Evolutionary conservation across 2,329 filamentous ascomycete genomes (phyloP).

Genomic region (Cercospora zeae-maydis): DNA sequence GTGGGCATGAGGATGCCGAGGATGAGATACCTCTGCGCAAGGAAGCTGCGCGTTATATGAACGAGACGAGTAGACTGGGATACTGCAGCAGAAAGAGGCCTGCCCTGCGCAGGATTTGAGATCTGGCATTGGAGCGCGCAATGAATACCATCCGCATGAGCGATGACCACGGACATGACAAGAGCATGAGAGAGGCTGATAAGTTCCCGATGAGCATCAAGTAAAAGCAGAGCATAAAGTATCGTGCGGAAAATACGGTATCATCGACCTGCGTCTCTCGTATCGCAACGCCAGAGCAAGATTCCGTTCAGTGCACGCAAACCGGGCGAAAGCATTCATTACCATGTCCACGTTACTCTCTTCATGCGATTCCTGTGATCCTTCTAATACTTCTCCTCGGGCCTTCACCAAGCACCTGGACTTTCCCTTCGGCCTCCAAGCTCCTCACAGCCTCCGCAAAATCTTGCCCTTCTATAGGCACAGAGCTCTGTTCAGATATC

Average conservation of each 20-base stretch:
- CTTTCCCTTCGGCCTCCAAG: conserved; percentile 78
- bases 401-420: conserved; percentile 81
- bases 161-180: background rate
- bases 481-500: conserved; percentile 66
- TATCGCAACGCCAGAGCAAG: background rate
- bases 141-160: background rate
- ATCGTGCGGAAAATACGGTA: conserved; percentile 4
- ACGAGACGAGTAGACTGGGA: background rate
- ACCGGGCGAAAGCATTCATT: background rate
- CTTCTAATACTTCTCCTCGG: conserved; percentile 76
- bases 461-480: conserved; percentile 70
- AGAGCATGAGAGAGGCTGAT: background rate
- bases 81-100: background rate
- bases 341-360: background rate
- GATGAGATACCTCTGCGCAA: background rate
- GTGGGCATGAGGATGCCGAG: background rate
- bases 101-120: background rate
- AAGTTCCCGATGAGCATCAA: background rate
- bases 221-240: background rate
- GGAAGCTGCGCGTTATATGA: background rate
- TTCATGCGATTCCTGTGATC: conserved; percentile 55
- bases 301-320: background rate
- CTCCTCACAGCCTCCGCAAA: conserved; percentile 76
- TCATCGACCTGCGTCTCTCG: conserved; percentile 8
- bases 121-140: background rate